phyloP scores from a whole-genome alignment of 2,329 filamentous ascomycete species.

The Colletotrichum sp. region DNA sequence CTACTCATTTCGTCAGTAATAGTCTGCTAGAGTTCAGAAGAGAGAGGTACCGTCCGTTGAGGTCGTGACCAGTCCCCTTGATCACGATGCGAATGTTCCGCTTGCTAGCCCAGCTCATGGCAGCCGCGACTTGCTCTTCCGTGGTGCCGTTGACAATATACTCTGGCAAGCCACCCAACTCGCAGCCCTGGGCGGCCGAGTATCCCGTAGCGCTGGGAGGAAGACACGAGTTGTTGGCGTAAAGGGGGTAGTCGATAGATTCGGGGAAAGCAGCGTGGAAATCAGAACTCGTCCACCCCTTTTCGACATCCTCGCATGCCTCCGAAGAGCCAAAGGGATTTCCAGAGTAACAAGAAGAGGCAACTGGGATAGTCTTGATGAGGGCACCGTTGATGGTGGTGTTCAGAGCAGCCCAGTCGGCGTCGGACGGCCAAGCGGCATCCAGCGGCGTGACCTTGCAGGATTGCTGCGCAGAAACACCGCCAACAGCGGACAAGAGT shows the following conservation, averaged over 20 bases:
- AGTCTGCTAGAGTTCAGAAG: background rate
- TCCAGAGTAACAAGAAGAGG: constrained; percentile 47
- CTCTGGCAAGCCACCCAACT: constrained; percentile 32
- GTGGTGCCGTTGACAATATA: constrained; percentile 40
- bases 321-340: background rate
- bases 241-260: background rate
- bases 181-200: constrained; percentile 30
- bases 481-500: background rate
- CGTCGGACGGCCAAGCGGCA: constrained; percentile 10
- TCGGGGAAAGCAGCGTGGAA: constrained; percentile 2
- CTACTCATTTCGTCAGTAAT: background rate
- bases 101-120: constrained; percentile 20
- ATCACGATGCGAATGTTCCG: constrained; percentile 54
- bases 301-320: background rate
- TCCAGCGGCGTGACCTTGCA: constrained; percentile 3
- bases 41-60: constrained; percentile 54
- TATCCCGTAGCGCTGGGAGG: background rate
- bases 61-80: constrained; percentile 59
- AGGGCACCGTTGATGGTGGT: constrained; percentile 46
- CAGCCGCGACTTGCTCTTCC: constrained; percentile 31
- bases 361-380: constrained; percentile 50
- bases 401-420: constrained; percentile 48
- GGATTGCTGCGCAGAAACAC: background rate
- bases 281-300: background rate
- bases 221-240: constrained; percentile 8